Evolutionary conservation across 495 filamentous ascomycete genomes (phyloP).

Genomic region (Penicillium steckii): DNA sequence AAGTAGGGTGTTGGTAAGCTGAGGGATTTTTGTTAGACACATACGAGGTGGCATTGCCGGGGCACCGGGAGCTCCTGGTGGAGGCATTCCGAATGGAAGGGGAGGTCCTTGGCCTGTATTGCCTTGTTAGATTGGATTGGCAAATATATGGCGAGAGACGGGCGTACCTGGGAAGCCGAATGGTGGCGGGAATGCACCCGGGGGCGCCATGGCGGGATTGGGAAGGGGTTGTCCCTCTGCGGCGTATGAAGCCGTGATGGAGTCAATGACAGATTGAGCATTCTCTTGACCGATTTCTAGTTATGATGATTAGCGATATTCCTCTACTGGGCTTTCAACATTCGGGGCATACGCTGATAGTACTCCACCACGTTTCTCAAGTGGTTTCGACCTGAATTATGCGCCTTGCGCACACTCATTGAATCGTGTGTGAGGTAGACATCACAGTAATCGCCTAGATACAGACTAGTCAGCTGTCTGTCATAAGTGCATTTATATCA

Average conservation of each 20-base stretch:
- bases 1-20: neutral
- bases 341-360: slow-evolving; percentile 77
- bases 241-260: slow-evolving; percentile 90
- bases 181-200: slow-evolving; percentile 48
- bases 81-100: slow-evolving; percentile 55
- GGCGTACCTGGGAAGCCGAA: slow-evolving; percentile 57
- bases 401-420: slow-evolving; percentile 98
- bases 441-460: slow-evolving; percentile 95
- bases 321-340: neutral
- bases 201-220: slow-evolving; percentile 73
- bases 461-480: slow-evolving; percentile 1
- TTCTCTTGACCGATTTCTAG: slow-evolving; percentile 97
- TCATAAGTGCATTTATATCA: slow-evolving; percentile 4
- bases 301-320: slow-evolving; percentile 3
- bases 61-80: slow-evolving; percentile 41
- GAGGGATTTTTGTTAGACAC: slow-evolving; percentile 12
- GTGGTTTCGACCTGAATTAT: slow-evolving; percentile 95
- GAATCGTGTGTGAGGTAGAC: slow-evolving; percentile 99
- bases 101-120: slow-evolving; percentile 52
- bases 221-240: slow-evolving; percentile 84
- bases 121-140: slow-evolving; percentile 10
- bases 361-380: slow-evolving; percentile 96
- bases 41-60: slow-evolving; percentile 48
- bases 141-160: neutral
- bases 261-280: slow-evolving; percentile 96